Base-by-base conservation (phyloP, 345 rosid genomes). In the Lepidium aucheri region DNA sequence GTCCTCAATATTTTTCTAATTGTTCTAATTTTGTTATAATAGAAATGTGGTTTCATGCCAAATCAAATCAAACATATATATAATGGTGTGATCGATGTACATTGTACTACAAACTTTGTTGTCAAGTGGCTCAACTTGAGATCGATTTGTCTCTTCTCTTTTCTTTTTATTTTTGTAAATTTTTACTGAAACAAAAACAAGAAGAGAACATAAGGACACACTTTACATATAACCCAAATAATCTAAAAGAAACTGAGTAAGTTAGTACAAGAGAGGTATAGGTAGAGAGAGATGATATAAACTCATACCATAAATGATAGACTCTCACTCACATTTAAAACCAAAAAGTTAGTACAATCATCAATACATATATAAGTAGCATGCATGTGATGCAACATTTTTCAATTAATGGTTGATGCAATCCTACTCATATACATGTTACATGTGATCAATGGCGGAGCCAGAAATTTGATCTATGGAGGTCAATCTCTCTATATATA, bases 31-130 rank as follows among this genome's bases (percentile, higher is more conserved):
- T 34, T 59, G 76, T 65, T 9, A 53, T 51, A 59, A 10, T 42
- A 13, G 16, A 58, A 51, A 58, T 58, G 35, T 73, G 44, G 72
- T 42, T 65, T 44, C 40, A 43, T 73, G 56, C 72, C 67, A 66
- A 73, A 73, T 65, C 62, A 65, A 73, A 65, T 73, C 50, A 65
- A 65, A 73, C 72, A 65, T n/a, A n/a, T n/a, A n/a, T n/a, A n/a
- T 65, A 22, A 57, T 41, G 71, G 60, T 49, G 72, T 65, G 56
- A 20, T 73, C n/a, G n/a, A n/a, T 73, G 72, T 65, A 58, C 72
- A 58, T 65, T 57, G 76, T 72, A 72, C 71, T 12, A 24, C 8
- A 57, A 9, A 6, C 7, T 16, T 65, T 72, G 76, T 72, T 65
- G 58, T 33, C 47, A 57, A 33, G 65, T 57, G 76, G 17, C 66